These are phyloP conservation scores for Pseudonectria foliicola DNA, from an alignment of 2,329 filamentous ascomycete species.

Conservation along the genomic window DNA sequence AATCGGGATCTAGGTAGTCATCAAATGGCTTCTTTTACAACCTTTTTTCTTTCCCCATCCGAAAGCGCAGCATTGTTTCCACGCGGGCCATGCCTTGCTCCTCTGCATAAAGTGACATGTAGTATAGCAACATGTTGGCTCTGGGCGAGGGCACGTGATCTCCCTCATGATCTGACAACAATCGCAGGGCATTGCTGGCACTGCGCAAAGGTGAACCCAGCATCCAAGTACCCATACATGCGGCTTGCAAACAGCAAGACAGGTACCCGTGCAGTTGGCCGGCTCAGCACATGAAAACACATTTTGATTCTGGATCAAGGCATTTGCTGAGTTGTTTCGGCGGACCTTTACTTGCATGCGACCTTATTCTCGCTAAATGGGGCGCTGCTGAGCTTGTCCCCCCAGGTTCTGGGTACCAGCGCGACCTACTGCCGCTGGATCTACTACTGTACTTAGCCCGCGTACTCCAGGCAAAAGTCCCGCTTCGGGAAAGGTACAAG, in stretches of 20 bases:
- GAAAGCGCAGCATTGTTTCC: too few relatives aligned
- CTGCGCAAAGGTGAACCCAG: conserved; percentile 9
- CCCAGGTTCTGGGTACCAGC: conserved; percentile 16
- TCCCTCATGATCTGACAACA: conserved; percentile 8
- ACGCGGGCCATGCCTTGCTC: too few relatives aligned
- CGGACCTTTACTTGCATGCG: not conserved
- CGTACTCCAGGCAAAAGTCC: conserved; percentile 24
- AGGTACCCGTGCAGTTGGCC: conserved; percentile 2
- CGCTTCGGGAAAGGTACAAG: conserved; percentile 34
- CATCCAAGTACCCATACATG: conserved; percentile 13
- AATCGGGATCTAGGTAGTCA: too few relatives aligned
- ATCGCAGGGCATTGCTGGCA: conserved; percentile 13
- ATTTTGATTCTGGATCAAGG: conserved; percentile 1
- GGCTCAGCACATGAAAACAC: conserved; percentile 2
- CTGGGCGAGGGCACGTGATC: not conserved
- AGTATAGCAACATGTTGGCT: too few relatives aligned
- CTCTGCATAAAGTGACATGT: too few relatives aligned
- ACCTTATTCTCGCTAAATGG: conserved; percentile 1
- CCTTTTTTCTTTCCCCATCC: too few relatives aligned
- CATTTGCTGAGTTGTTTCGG: not conserved
- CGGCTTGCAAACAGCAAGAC: conserved; percentile 8
- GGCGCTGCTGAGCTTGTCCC: conserved; percentile 7
- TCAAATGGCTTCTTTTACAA: too few relatives aligned
- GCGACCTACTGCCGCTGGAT: conserved; percentile 9
- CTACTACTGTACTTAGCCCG: conserved; percentile 7